Evolutionary conservation across 148 eudicot genomes (phyloP).

Genomic region (Rhododendron griersonianum): DNA sequence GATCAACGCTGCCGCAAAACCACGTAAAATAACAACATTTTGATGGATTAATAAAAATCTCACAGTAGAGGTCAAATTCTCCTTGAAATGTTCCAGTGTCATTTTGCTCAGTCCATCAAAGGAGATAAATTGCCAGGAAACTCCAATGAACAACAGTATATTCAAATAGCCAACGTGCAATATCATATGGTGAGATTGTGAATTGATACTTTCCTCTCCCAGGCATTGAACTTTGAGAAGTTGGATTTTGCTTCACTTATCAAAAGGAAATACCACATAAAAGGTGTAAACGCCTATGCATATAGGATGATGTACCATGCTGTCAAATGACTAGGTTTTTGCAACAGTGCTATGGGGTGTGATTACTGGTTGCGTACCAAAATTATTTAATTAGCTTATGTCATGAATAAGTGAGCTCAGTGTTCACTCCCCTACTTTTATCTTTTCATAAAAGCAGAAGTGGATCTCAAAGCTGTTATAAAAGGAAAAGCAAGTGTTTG

Average conservation of each 20-base stretch:
- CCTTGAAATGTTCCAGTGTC: neutral
- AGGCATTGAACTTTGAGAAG: neutral
- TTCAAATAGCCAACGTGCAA: neutral
- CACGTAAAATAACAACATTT: neutral
- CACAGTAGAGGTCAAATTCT: neutral
- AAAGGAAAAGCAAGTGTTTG: neutral
- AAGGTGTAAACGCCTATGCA: neutral
- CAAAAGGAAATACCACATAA: neutral
- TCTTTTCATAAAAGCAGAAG: neutral
- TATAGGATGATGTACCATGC: neutral
- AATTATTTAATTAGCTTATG: neutral
- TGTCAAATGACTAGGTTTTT: neutral
- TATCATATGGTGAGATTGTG: neutral
- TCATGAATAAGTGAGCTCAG: neutral
- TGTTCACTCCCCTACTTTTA: neutral
- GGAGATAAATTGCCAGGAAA: neutral
- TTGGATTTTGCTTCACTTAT: neutral
- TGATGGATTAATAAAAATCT: neutral
- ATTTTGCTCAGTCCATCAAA: neutral
- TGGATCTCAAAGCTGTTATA: neutral
- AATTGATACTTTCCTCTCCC: neutral
- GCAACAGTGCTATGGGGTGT: neutral
- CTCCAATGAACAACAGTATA: neutral
- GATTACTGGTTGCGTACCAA: neutral
- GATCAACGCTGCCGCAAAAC: neutral